Conservation (phyloP, 139 green algal genomes). For the Bryopsis sp. region DNA sequence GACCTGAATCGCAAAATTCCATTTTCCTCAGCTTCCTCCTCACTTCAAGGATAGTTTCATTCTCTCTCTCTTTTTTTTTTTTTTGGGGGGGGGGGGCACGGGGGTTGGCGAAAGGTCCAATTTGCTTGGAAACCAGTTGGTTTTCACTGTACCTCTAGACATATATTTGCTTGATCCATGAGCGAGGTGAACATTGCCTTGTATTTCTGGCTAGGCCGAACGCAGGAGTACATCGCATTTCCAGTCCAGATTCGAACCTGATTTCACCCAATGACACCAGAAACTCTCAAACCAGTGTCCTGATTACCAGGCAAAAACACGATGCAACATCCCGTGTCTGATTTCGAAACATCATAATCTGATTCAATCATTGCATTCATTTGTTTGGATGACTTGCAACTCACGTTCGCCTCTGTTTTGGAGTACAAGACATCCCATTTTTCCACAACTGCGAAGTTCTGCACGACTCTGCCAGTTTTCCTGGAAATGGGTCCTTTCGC, state of each 20-base stretch:
- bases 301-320: neutral
- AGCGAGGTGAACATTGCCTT: neutral
- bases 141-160: neutral
- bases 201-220: neutral
- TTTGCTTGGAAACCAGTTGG: no score
- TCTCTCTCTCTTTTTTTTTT: neutral
- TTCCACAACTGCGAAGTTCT: neutral
- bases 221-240: neutral
- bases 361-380: neutral
- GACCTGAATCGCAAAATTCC: neutral
- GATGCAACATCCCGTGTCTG: neutral
- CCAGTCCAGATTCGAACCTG: neutral
- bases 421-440: constrained; percentile 3
- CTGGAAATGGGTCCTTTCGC: neutral
- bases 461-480: neutral
- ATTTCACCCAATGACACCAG: neutral
- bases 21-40: neutral
- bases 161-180: neutral
- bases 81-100: neutral
- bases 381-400: neutral
- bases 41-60: neutral
- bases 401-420: neutral
- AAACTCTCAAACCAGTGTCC: neutral
- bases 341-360: neutral
- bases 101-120: no score